Evolutionary conservation across 345 rosid genomes (phyloP), one percentile per base, ranked within the genome.

Genomic region (Passiflora organensis): DNA sequence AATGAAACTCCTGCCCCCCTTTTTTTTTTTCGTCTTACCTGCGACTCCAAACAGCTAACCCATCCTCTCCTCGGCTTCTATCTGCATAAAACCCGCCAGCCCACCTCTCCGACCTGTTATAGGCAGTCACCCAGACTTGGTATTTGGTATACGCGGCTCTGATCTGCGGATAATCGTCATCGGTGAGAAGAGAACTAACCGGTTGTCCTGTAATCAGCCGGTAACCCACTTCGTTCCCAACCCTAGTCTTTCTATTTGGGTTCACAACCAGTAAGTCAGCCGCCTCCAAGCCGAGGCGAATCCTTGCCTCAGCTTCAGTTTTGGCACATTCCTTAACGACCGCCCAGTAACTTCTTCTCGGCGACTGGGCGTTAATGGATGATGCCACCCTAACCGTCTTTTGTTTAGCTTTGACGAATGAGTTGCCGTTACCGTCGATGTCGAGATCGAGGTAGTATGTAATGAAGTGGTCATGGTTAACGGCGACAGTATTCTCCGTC

Each of bases 31-130:
- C 17, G 1, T 4, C 23, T 12, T 66, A 76, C 96, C 86, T 81
- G 68, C 47, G 60, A 73, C 71, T 80, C 96, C 96, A 89, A 16
- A 78, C 60, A 15, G 81, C 80, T 58, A 86, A 79, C 8, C 85
- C 85, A 19, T 89, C 95, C 4, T 86, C 89, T 4, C 96, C 95
- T 3, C 59, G 80, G 70, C 87, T 89, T 65, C 80, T 49, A 55
- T 86, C 91, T 6, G 82, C 66, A 9, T 77, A 86, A 61, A 77
- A 80, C 23, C 95, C 96, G 52, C 82, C 89, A 0, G 87, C 84
- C 96, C 96, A 89, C 64, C 82, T 78, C 76, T 89, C 91, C 2
- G 85, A 82, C 79, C 70, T 78, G 76, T 86, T 80, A 69, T 86
- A 80, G 20, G 87, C 85, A 2, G 95, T 86, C 19, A 79, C 86